A percentile compares a stretch with the other conserved stretches of the same genome.
Evolutionary conservation across 305 asterid genomes (phyloP).

Genomic region (Ilex paraguariensis): DNA sequence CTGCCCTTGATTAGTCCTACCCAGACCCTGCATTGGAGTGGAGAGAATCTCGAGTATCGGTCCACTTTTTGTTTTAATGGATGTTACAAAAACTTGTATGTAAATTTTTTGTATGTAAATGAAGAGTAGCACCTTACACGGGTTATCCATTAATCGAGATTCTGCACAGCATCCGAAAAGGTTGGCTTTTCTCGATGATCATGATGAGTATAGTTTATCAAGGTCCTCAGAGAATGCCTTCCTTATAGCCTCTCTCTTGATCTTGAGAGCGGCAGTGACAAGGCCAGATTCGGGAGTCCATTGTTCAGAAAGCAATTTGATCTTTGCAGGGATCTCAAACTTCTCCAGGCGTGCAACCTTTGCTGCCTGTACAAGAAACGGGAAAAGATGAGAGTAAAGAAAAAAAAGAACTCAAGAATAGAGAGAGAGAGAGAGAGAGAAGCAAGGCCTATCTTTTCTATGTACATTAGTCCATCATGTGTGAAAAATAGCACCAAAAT

Average conservation of each 20-base stretch:
- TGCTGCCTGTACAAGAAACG: slow-evolving; percentile 30
- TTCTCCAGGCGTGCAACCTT: slow-evolving; percentile 38
- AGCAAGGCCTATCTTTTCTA: too few relatives aligned
- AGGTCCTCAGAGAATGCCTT: slow-evolving; percentile 41
- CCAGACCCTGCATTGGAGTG: too few relatives aligned
- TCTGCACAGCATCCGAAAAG: not conserved
- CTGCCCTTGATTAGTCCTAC: too few relatives aligned
- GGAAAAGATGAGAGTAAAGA: not conserved
- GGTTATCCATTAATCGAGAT: not conserved
- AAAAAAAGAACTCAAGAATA: not conserved
- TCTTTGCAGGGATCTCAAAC: slow-evolving; percentile 47
- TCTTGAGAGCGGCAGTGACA: slow-evolving; percentile 47
- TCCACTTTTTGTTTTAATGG: too few relatives aligned
- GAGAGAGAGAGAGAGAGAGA: not conserved
- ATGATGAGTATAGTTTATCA: slow-evolving; percentile 24
- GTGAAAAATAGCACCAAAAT: too few relatives aligned
- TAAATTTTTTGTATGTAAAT: not conserved
- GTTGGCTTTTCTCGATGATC: slow-evolving; percentile 4
- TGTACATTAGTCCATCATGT: too few relatives aligned
- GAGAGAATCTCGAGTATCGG: too few relatives aligned
- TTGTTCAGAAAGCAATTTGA: slow-evolving; percentile 35
- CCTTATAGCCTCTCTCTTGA: slow-evolving; percentile 42
- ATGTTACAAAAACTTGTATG: not conserved
- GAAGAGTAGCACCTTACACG: not conserved
- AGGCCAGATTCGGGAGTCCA: slow-evolving; percentile 56